phyloP scores from a whole-genome alignment of 1,139 yeast species.

The Yamadazyma songkhlaensis region DNA sequence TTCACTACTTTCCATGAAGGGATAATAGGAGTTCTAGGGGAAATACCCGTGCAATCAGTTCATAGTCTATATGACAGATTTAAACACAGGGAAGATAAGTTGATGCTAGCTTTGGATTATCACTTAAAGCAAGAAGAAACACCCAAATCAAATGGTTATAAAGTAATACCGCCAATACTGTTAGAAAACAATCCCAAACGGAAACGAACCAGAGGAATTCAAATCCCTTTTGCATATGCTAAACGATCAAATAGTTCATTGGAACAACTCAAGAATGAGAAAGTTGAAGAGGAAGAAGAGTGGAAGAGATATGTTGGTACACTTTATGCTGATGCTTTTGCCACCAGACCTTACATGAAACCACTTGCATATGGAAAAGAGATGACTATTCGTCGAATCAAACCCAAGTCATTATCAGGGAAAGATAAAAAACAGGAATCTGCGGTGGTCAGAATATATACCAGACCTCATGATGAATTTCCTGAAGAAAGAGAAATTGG shows the following conservation, averaged over 20 bases:
- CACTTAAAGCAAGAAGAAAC: constrained; percentile 18
- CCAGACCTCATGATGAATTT: constrained; percentile 18
- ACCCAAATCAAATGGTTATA: constrained; percentile 1
- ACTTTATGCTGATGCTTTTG: constrained; percentile 74
- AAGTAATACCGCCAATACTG: constrained; percentile 15
- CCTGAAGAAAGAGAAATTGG: constrained; percentile 61
- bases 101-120: constrained; percentile 28
- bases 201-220: constrained; percentile 14
- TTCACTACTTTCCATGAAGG: constrained; percentile 3
- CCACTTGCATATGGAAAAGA: constrained; percentile 52
- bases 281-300: constrained; percentile 12
- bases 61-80: constrained; percentile 22
- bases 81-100: constrained; percentile 20
- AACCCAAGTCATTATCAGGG: constrained; percentile 26
- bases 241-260: constrained; percentile 7
- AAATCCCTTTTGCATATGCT: constrained; percentile 12
- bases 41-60: constrained; percentile 16
- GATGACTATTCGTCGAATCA: constrained; percentile 35
- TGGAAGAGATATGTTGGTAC: constrained; percentile 60
- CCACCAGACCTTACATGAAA: constrained; percentile 68
- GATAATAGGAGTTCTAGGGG: constrained; percentile 19
- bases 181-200: constrained; percentile 11
- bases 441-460: constrained; percentile 34
- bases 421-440: constrained; percentile 21
- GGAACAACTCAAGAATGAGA: constrained; percentile 8